Conservation (phyloP, 129 eudicot genomes). For the Gnaphalium uliginosum region DNA sequence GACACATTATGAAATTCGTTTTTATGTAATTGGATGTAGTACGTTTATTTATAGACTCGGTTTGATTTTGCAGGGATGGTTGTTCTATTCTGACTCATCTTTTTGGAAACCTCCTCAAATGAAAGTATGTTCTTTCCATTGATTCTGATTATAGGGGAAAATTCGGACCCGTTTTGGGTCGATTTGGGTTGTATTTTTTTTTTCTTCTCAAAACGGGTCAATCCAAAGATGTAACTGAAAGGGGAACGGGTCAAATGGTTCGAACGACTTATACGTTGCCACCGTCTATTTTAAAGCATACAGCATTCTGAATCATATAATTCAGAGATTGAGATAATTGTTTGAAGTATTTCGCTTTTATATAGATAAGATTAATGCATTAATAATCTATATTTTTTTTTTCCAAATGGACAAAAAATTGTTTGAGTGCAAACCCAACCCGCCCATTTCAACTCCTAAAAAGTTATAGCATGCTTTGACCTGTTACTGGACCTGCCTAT, state of each 20-base stretch:
- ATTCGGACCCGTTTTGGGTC: neutral
- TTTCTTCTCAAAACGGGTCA: neutral
- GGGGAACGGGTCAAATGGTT: neutral
- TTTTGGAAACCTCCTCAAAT: conserved; percentile 98
- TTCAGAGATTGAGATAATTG: neutral
- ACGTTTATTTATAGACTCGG: neutral
- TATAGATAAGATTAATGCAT: neutral
- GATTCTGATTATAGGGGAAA: neutral
- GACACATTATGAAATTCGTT: neutral
- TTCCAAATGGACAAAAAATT: neutral
- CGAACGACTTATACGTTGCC: neutral
- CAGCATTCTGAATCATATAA: neutral
- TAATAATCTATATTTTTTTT: neutral
- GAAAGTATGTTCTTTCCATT: conserved; percentile 54
- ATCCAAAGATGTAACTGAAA: neutral
- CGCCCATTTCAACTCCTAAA: neutral
- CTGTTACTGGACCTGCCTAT: neutral
- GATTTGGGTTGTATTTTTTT: too few species aligned
- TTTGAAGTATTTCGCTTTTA: neutral
- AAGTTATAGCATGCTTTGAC: neutral
- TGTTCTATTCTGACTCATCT: conserved; percentile 82
- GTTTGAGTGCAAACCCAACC: neutral
- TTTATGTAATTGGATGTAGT: neutral
- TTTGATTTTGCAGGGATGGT: conserved; percentile 76
- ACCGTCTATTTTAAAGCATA: neutral